Base-by-base conservation (phyloP, 495 filamentous ascomycete genomes). In the Neurospora sp. region DNA sequence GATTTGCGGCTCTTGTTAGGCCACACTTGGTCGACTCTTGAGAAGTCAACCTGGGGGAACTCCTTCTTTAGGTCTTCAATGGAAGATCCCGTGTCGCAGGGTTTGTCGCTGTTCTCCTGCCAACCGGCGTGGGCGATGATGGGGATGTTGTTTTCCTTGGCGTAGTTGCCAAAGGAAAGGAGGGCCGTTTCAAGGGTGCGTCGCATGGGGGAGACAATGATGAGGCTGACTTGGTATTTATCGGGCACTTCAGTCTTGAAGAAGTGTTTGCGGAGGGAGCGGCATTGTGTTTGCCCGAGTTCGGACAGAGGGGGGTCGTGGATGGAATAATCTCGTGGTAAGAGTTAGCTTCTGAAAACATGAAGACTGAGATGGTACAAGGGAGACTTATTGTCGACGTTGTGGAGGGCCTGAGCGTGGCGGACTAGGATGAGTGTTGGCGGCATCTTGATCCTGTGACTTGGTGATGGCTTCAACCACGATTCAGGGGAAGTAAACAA, bases 371-470 rank as follows among this genome's bases (percentile, higher is more conserved):
- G 2, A 6, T 42, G 41, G 16, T 2, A 39, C 7, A 39, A 78
- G 62, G 72, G 71, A 39, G 18, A 81, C 83, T 79, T 77, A 85
- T 83, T 79, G 27, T 78, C 72, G n/a, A 77, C 81, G 78, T 89
- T 90, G 78, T 89, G 88, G 10, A 84, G 78, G 4, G 86, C 88
- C 78, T 90, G 82, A 39, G 87, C 88, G 76, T 90, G 88, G 60
- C 88, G 84, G 54, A 90, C 85, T 9, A 90, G 82, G 76, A 90
- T 87, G n/a, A 90, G 75, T 0, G 85, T 89, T 3, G 88, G 88
- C 70, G 88, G 79, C 88, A 90, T 90, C 2, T 72, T 71, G 11
- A 60, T 9, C 49, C 27, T 42, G 69, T 35, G 27, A 71, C 27
- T 66, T 35, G 54, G 27, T 66, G 54, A 66, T 66, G 27, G 54